These are phyloP conservation scores for Geotrichum bryndzae DNA, from an alignment of 1,139 yeast genomes.

Conservation along the genomic window DNA sequence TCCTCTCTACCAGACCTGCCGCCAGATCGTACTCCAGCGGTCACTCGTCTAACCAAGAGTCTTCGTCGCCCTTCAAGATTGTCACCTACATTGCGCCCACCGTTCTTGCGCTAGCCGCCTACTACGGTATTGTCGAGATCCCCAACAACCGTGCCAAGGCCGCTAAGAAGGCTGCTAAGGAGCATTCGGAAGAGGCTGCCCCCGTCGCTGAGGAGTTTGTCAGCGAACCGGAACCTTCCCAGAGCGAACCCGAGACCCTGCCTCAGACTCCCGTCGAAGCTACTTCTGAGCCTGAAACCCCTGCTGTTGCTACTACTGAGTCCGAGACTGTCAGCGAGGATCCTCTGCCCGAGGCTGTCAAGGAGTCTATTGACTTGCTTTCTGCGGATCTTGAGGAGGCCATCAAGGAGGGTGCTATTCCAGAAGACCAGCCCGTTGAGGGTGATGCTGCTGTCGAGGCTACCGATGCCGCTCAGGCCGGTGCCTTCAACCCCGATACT, in stretches of 20 bases:
- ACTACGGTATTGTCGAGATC: constrained; percentile 7
- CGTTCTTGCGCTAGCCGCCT: constrained; percentile 9
- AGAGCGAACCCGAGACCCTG: not conserved
- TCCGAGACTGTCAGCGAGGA: not conserved
- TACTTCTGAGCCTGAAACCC: not conserved
- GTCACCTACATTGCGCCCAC: constrained; percentile 13
- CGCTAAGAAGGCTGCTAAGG: constrained; percentile 10
- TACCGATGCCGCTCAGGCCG: constrained; percentile 18
- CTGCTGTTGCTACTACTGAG: not conserved
- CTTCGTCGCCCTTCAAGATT: not conserved
- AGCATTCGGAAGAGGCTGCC: not conserved
- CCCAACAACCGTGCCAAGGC: constrained; percentile 6
- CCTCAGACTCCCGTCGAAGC: not conserved
- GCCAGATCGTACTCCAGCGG: constrained; percentile 11
- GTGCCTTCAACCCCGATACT: constrained; percentile 90
- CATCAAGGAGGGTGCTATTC: constrained; percentile 7
- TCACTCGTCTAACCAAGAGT: not conserved
- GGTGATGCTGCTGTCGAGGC: constrained; percentile 13
- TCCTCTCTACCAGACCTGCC: not conserved
- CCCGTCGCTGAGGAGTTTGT: not conserved
- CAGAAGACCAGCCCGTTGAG: not conserved
- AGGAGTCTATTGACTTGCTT: constrained; percentile 5
- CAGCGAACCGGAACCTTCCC: not conserved
- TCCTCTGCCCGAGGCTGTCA: not conserved
- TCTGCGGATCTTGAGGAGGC: constrained; percentile 10